Evolutionary conservation across 495 filamentous ascomycete species (phyloP).

Genomic region (Symbiotaphrina buchneri): DNA sequence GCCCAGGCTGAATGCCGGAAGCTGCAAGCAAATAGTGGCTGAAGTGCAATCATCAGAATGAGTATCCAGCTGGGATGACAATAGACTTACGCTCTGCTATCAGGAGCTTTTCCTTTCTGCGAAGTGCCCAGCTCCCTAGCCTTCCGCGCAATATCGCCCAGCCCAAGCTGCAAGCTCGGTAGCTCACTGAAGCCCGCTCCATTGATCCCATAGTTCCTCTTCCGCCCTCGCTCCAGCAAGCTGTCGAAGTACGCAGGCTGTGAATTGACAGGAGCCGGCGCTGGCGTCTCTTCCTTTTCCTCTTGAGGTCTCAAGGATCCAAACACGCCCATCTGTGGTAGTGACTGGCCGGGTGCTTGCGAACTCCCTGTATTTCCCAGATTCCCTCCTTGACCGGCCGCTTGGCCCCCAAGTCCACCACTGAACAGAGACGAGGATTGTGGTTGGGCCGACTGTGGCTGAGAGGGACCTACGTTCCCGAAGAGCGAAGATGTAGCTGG

Average conservation of each 20-base stretch:
- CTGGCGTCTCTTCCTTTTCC: neutral
- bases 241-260: constrained; percentile 62
- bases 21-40: constrained; percentile 72
- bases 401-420: no score
- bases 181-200: constrained; percentile 31
- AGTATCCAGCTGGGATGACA: neutral
- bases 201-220: constrained; percentile 23
- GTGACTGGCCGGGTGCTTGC: neutral
- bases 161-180: constrained; percentile 54
- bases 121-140: constrained; percentile 52
- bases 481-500: constrained; percentile 2
- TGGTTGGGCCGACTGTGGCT: no score
- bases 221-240: constrained; percentile 54
- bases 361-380: no score
- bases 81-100: constrained; percentile 38
- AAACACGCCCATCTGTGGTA: neutral
- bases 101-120: constrained; percentile 19
- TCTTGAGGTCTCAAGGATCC: constrained; percentile 1
- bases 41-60: neutral
- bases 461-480: no score
- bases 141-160: constrained; percentile 70
- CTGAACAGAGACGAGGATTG: no score
- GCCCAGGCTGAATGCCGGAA: constrained; percentile 63
- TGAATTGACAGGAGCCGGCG: neutral
- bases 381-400: no score